These are phyloP conservation scores for Saccharomycopsis fodiens DNA, from an alignment of 805 yeast genomes.

Conservation along the genomic window DNA sequence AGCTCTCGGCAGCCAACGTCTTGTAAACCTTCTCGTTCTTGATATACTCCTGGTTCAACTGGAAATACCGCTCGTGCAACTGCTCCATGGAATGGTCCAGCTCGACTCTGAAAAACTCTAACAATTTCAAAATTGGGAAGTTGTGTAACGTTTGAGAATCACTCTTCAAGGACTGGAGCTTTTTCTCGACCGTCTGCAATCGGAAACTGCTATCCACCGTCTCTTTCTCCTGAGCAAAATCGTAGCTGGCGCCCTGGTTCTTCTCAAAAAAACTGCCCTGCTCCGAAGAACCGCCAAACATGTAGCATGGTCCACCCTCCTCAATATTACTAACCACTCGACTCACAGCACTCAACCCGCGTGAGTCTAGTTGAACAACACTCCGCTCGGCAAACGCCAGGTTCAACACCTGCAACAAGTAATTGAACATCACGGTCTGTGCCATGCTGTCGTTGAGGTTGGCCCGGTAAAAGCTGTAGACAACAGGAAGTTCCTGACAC, in stretches of 20 bases:
- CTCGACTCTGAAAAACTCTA: slow-evolving; percentile 7
- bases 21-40: not conserved
- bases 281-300: slow-evolving; percentile 1
- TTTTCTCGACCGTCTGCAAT: not conserved
- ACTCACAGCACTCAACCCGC: not conserved
- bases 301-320: slow-evolving; percentile 5
- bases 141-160: not conserved
- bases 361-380: not conserved
- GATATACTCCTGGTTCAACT: not conserved
- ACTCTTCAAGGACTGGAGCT: not conserved
- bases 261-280: not conserved
- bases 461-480: slow-evolving; percentile 7
- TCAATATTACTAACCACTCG: not conserved
- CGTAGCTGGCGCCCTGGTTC: not conserved
- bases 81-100: not conserved
- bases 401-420: slow-evolving; percentile 6
- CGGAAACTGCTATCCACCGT: not conserved
- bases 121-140: slow-evolving; percentile 5
- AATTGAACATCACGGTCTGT: slow-evolving; percentile 1
- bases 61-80: slow-evolving; percentile 3
- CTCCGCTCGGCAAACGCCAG: slow-evolving; percentile 5
- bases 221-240: not conserved
- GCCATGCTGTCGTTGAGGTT: not conserved
- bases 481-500: slow-evolving; percentile 12
- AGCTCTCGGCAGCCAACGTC: not conserved